Percentiles rank a stretch among this genome's conserved stretches.
Evolutionary conservation across 2,329 filamentous ascomycete species (phyloP).

Genomic region (Catunica adiposa): DNA sequence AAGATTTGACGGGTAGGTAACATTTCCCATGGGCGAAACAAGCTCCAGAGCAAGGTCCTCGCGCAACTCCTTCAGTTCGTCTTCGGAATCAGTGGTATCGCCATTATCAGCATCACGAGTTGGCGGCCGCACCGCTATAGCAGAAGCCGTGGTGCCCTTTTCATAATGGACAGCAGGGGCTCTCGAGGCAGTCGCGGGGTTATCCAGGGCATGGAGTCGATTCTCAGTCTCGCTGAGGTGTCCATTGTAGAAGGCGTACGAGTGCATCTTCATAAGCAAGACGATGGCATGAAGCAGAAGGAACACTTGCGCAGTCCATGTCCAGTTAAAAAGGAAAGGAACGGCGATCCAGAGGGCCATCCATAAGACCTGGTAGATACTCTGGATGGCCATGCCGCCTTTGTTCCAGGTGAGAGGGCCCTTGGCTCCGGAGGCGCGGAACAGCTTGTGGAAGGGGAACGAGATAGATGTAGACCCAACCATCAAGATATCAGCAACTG

Average conservation of each 20-base stretch:
- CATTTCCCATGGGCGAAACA: conserved; percentile 73
- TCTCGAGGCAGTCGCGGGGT: conserved; percentile 46
- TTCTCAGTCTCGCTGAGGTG: conserved; percentile 79
- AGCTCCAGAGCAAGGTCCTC: conserved; percentile 82
- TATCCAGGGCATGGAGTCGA: conserved; percentile 63
- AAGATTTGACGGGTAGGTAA: conserved; percentile 81
- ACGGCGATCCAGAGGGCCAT: conserved; percentile 66
- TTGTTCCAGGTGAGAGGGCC: conserved; percentile 52
- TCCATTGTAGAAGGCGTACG: conserved; percentile 95
- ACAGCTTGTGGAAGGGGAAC: conserved; percentile 56
- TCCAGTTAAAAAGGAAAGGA: conserved; percentile 77
- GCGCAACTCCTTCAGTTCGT: conserved; percentile 52
- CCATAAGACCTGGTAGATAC: conserved; percentile 65
- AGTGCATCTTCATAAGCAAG: conserved; percentile 98
- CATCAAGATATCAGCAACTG: conserved; percentile 71
- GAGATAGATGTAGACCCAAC: conserved; percentile 55
- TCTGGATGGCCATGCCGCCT: conserved; percentile 69
- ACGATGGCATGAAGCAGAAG: conserved; percentile 80
- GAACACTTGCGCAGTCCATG: conserved; percentile 95
- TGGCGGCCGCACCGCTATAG: conserved; percentile 14
- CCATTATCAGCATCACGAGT: conserved; percentile 19
- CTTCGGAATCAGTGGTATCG: conserved; percentile 20
- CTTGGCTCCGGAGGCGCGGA: conserved; percentile 30
- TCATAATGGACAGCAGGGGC: conserved; percentile 61
- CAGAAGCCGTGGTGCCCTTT: conserved; percentile 29